These are phyloP conservation scores for Kalanchoe fedtschenkoi DNA, from an alignment of 164 flowering plant species.

Conservation along the genomic window DNA sequence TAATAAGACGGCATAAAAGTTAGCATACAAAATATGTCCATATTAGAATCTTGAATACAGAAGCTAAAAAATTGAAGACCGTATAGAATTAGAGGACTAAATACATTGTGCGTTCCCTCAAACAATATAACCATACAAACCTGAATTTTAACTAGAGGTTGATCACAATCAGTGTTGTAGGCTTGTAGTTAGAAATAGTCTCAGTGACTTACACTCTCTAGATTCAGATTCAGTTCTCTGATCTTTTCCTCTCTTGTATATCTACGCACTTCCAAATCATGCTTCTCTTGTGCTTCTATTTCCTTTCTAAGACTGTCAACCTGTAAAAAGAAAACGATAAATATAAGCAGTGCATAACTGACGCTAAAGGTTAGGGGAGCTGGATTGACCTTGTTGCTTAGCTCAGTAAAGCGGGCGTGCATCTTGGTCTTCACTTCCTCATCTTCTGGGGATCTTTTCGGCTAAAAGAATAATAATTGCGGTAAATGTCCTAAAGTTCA, in stretches of 20 bases:
- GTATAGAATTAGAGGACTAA: neutral
- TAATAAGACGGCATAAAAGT: neutral
- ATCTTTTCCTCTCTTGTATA: conserved; percentile 32
- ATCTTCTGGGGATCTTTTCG: neutral
- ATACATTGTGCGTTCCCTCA: no score
- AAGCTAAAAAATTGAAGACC: neutral
- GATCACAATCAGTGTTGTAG: no score
- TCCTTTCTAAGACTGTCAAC: conserved; percentile 43
- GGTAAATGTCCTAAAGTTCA: neutral
- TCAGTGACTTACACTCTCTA: conserved; percentile 31
- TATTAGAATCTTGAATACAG: neutral
- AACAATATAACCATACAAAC: no score
- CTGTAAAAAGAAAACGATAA: conserved; percentile 18
- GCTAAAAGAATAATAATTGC: neutral
- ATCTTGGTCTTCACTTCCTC: neutral
- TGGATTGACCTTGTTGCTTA: conserved; percentile 46
- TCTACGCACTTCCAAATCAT: conserved; percentile 29
- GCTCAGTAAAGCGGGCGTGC: conserved; percentile 15
- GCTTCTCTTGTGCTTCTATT: conserved; percentile 31
- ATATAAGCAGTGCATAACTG: neutral
- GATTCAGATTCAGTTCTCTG: conserved; percentile 27
- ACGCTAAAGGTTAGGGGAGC: neutral
- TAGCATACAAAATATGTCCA: neutral
- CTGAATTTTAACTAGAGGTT: no score
- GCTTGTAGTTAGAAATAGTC: neutral